phyloP scores from a whole-genome alignment of 257 asterid genomes.

The Cruciata laevipes region DNA sequence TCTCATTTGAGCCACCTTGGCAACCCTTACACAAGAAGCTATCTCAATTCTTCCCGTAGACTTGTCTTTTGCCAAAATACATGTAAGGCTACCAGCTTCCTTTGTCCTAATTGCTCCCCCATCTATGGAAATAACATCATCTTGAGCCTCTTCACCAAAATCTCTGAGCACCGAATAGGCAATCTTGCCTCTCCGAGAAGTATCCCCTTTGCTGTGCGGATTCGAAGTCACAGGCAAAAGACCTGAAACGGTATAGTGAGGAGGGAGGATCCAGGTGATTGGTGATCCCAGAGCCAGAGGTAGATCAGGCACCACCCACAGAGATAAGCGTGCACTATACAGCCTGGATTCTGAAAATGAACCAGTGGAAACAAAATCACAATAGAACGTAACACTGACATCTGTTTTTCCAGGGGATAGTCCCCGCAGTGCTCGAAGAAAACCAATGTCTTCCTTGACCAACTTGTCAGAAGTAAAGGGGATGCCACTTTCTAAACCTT shows the following conservation, averaged over 20 bases:
- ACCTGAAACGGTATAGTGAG: constrained; percentile 63
- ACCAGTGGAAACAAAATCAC: constrained; percentile 42
- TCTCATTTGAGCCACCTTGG: constrained; percentile 76
- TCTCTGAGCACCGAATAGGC: constrained; percentile 62
- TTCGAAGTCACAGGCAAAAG: constrained; percentile 57
- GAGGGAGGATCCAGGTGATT: constrained; percentile 82
- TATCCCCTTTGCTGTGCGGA: constrained; percentile 37
- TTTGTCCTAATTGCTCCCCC: constrained; percentile 58
- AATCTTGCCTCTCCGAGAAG: constrained; percentile 42
- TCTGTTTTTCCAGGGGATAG: constrained; percentile 66
- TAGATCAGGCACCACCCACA: constrained; percentile 67
- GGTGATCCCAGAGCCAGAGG: constrained; percentile 80
- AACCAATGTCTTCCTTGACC: constrained; percentile 37
- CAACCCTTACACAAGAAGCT: constrained; percentile 76
- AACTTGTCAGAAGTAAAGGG: constrained; percentile 22
- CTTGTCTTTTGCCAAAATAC: constrained; percentile 74
- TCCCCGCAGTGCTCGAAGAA: constrained; percentile 61
- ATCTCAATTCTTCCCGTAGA: constrained; percentile 73
- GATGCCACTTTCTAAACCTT: constrained; percentile 18
- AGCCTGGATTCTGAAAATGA: constrained; percentile 38
- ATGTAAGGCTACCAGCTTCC: constrained; percentile 55
- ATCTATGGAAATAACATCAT: constrained; percentile 46
- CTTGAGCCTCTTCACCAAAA: constrained; percentile 27
- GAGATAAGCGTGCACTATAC: constrained; percentile 53
- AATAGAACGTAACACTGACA: constrained; percentile 62